Evolutionary conservation across 805 yeast genomes (phyloP).

Genomic region (Zygoascus ofunaensis): DNA sequence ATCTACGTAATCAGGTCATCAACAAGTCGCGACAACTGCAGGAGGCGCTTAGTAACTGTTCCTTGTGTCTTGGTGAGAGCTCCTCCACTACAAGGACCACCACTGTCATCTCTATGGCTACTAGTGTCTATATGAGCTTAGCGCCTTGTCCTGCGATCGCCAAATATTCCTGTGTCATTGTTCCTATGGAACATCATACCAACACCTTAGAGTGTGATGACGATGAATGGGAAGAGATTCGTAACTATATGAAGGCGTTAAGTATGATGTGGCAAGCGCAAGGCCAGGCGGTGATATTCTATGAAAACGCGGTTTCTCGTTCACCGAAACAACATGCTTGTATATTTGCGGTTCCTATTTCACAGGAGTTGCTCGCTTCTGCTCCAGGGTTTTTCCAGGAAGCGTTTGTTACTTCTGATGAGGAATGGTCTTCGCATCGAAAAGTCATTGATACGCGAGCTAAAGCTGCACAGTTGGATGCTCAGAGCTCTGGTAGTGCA

Average conservation of each 20-base stretch:
- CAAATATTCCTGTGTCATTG: conserved; percentile 31
- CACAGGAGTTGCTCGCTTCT: conserved; percentile 24
- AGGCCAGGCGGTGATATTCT: conserved; percentile 35
- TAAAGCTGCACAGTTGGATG: conserved; percentile 16
- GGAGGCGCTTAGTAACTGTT: conserved; percentile 30
- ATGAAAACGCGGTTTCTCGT: conserved; percentile 34
- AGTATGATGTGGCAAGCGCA: conserved; percentile 33
- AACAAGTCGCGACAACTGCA: conserved; percentile 24
- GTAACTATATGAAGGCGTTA: conserved; percentile 36
- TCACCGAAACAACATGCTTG: conserved; percentile 31
- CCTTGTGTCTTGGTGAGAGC: conserved; percentile 29
- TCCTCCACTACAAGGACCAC: conserved; percentile 12
- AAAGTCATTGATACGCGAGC: conserved; percentile 33
- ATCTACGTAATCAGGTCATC: conserved; percentile 25
- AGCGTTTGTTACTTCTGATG: conserved; percentile 31
- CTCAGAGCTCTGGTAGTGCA: conserved; percentile 15
- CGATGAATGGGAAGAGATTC: conserved; percentile 39
- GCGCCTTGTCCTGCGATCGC: conserved; percentile 36
- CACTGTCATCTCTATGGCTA: conserved; percentile 31
- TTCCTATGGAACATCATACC: conserved; percentile 34
- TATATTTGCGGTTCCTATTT: conserved; percentile 38
- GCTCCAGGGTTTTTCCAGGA: conserved; percentile 37
- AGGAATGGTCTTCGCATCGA: conserved; percentile 35
- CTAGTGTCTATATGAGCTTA: conserved; percentile 31
- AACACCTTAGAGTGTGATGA: conserved; percentile 35